Evolutionary conservation across 140 eudicot species (phyloP), one percentile per base, ranked within the genome.

Genomic region (Flaveria floridana): DNA sequence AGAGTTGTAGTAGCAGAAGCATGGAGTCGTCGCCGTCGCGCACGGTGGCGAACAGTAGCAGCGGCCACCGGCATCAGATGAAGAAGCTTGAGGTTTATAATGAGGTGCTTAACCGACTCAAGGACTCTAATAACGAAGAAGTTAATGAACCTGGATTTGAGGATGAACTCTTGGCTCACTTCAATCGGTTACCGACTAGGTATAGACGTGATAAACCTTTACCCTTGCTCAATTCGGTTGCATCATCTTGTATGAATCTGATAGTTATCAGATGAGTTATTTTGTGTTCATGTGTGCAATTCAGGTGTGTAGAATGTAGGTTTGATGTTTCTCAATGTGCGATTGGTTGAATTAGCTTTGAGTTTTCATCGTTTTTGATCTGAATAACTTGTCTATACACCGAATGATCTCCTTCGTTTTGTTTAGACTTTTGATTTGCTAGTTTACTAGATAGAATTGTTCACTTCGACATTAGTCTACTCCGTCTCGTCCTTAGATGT

Each of bases 141-240:
- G 88, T 81, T 57, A 75, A 75, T 70, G 74, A 82, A 42, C 84
- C 96, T 84, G 89, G 82, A 41, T 93, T 93, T 67, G 98, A 93
- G 1, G 96, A 93, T 80, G 84, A 93, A 78, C 98, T 93, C 62
- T 86, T 96, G 93, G 85, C 93, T 71, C 98, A 93, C 78, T 93
- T 93, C 75, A 87, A 86, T 82, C 95, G 98, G 66, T 85, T 93
- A 16, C 98, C 98, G 23, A 78, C 88, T 20, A 81, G 98, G 98
- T 93, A 62, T 63, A 6, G 6, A 13, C 6, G 28, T 6, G 1
- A 74, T 14, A 39, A 39, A 41, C 77, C 28, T 72, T 57, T 72
- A 57, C 67, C 42, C 44, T 57, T 72, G 44, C 26, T 46, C 11
- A 13, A 72, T 21, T 39, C 68, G 44, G 57, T 72, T 72, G 41